Conservation (phyloP, 805 yeast genomes). For the Schwanniomyces occidentalis region DNA sequence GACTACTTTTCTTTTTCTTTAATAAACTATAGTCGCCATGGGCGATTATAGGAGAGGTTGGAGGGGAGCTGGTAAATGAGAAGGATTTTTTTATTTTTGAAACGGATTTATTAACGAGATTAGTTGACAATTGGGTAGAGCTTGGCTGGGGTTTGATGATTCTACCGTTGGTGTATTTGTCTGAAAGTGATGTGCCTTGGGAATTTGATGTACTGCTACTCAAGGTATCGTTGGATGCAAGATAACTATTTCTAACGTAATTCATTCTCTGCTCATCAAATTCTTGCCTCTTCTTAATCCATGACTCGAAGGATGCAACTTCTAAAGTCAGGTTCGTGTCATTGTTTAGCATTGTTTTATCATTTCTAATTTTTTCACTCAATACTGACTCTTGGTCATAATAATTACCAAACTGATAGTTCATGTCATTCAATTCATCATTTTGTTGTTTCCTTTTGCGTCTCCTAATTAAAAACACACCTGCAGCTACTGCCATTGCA, state of each 20-base stretch:
- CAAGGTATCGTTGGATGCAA: slow-evolving; percentile 31
- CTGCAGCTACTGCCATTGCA: slow-evolving; percentile 13
- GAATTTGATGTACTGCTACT: slow-evolving; percentile 4
- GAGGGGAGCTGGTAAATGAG: slow-evolving; percentile 22
- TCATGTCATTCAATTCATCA: slow-evolving; percentile 23
- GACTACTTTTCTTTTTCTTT: slow-evolving; percentile 9
- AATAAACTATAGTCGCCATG: slow-evolving; percentile 2
- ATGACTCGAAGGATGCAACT: slow-evolving; percentile 50
- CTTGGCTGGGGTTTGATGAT: slow-evolving; percentile 1
- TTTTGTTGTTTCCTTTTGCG: slow-evolving; percentile 16
- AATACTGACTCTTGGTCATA: slow-evolving; percentile 18
- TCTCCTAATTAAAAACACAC: slow-evolving; percentile 18
- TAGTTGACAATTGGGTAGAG: slow-evolving; percentile 1
- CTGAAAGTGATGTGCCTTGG: background rate
- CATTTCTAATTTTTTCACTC: slow-evolving; percentile 4
- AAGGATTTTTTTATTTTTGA: slow-evolving; percentile 23
- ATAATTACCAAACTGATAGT: slow-evolving; percentile 33
- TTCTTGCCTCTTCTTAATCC: slow-evolving; percentile 52
- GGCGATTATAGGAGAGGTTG: slow-evolving; percentile 16
- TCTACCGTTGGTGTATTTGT: background rate
- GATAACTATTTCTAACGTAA: slow-evolving; percentile 21
- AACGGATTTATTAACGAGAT: slow-evolving; percentile 13
- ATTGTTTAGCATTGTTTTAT: slow-evolving; percentile 12
- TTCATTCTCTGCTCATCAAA: slow-evolving; percentile 31
- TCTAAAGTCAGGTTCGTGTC: slow-evolving; percentile 43